phyloP scores from a whole-genome alignment of 192 early-diverging fungal genomes.

The Backusella australiensis region DNA sequence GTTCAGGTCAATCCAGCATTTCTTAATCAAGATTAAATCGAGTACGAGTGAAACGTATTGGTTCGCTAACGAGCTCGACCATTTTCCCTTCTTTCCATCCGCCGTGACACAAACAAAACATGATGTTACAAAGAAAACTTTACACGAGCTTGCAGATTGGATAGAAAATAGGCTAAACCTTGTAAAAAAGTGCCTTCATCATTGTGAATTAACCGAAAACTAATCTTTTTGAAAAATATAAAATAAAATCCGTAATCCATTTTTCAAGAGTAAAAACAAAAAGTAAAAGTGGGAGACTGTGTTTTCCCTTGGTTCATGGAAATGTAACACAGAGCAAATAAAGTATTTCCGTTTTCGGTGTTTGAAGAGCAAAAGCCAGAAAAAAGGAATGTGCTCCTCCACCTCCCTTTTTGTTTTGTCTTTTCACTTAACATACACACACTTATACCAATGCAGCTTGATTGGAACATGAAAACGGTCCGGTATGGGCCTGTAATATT shows the following conservation, averaged over 20 bases:
- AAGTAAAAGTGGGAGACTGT: not conserved
- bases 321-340: not conserved
- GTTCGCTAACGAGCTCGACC: slow-evolving; percentile 39
- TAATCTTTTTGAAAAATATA: not conserved
- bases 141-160: slow-evolving; percentile 3
- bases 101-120: not conserved
- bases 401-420: no score
- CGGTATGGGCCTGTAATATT: not conserved
- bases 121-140: not conserved
- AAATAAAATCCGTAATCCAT: not conserved
- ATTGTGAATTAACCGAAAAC: slow-evolving; percentile 8
- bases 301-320: not conserved
- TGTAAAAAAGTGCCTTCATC: not conserved
- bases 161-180: not conserved
- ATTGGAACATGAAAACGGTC: not conserved
- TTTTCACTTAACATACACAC: not conserved
- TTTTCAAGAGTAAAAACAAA: not conserved
- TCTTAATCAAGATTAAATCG: slow-evolving; percentile 36
- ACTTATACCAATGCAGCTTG: not conserved
- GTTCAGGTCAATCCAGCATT: slow-evolving; percentile 42
- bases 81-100: slow-evolving; percentile 22
- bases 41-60: slow-evolving; percentile 39
- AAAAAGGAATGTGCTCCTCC: not conserved
- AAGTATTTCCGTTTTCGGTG: not conserved
- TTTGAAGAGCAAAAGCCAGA: not conserved